Evolutionary conservation across 306 rosid genomes (phyloP), one percentile per base, ranked within the genome.

Genomic region (Neltuma alba): DNA sequence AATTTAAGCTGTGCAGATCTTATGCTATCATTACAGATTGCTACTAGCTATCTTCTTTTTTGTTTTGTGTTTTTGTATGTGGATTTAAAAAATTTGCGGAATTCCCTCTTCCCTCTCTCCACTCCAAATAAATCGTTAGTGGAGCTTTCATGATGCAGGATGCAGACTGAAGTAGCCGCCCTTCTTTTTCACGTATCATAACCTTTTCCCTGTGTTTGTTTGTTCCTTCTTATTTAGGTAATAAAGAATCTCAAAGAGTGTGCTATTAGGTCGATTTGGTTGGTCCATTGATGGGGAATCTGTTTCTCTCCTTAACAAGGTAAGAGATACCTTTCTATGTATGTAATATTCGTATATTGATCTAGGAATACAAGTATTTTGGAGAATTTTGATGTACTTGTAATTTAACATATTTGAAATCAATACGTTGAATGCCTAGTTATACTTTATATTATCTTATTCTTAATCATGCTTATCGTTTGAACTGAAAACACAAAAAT

Each of bases 1-100:
- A 81, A 81, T 45, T 81, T 68, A 70, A 81, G 52, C 52, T 68
- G n/a, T 72, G 75, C 57, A 76, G 73, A 36, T 54, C 20, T 38
- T 54, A 45, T 31, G 42, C 63, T 37, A 63, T 77, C 21, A 38
- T 72, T 38, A 21, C 5, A 33, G 76, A 72, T 77, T 33, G 82
- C 72, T 72, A 72, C 66, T 31, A 77, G 79, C 25, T 41, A 30
- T 50, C 63, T 77, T 38, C 79, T 44, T 63, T 74, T 78, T 25
- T 68, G 31, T 41, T 82, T 63, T 82, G 81, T 70, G 73, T 70
- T 71, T 42, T 0, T 16, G 13, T 63, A 42, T 41, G 30, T 62
- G n/a, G 52, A 34, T 72, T 55, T 63, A 6, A 48, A 15, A n/a
- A 63, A 50, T 40, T 33, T 78, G 86, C 78, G 66, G 79, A 65